Evolutionary conservation across 2,329 filamentous ascomycete genomes (phyloP).

Genomic region (Aphanoascus verrucosus): DNA sequence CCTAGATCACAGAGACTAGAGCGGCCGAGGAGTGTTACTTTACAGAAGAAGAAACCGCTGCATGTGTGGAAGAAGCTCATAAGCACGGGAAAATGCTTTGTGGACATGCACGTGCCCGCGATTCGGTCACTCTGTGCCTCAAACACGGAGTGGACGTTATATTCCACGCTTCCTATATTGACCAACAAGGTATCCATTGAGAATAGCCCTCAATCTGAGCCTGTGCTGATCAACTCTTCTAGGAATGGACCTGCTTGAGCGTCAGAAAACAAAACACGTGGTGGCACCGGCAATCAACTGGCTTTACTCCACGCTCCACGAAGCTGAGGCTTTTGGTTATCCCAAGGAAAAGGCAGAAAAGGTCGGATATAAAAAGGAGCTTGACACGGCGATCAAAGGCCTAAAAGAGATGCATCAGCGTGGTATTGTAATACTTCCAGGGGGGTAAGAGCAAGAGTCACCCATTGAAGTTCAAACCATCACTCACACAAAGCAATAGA

Average conservation of each 20-base stretch:
- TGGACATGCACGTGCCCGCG: conserved; percentile 37
- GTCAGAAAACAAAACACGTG: conserved; percentile 31
- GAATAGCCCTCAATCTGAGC: not conserved
- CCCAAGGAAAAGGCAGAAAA: conserved; percentile 35
- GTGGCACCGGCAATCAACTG: conserved; percentile 39
- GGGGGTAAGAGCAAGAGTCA: conserved; percentile 19
- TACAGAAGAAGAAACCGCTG: conserved; percentile 37
- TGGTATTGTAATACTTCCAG: conserved; percentile 39
- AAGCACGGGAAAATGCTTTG: conserved; percentile 27
- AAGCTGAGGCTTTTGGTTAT: conserved; percentile 35
- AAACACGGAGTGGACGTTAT: conserved; percentile 40
- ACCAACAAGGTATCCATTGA: conserved; percentile 24
- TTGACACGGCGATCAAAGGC: conserved; percentile 31
- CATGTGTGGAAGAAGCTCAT: conserved; percentile 41
- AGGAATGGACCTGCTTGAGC: conserved; percentile 30
- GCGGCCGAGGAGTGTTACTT: conserved; percentile 40
- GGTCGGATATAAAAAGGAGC: conserved; percentile 37
- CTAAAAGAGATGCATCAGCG: conserved; percentile 38
- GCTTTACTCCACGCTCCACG: conserved; percentile 32
- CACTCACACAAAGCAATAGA: conserved; percentile 13
- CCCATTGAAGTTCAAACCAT: not conserved
- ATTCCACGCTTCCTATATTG: conserved; percentile 39
- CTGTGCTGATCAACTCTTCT: not conserved
- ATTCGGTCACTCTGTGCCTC: conserved; percentile 37
- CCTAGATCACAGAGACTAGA: conserved; percentile 22